phyloP scores from a whole-genome alignment of 2,329 filamentous ascomycete species.

The Torrubiellomyces zombiae region DNA sequence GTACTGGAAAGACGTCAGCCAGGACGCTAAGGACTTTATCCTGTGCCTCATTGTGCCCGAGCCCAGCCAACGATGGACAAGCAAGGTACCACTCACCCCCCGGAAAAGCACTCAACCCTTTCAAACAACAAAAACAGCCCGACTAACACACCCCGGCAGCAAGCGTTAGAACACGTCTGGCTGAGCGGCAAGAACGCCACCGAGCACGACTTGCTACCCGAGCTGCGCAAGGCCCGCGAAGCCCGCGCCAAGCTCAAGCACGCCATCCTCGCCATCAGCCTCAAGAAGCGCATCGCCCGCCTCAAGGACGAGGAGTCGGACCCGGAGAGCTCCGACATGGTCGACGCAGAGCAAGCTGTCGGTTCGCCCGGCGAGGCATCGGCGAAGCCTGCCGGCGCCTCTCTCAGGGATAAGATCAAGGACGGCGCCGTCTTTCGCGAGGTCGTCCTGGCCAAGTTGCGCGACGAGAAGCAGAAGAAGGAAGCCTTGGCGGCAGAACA shows the following conservation, averaged over 20 bases:
- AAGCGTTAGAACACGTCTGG: conserved; percentile 73
- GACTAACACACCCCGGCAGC: conserved; percentile 21
- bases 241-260: conserved; percentile 80
- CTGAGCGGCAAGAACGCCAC: conserved; percentile 80
- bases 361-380: too few relatives aligned
- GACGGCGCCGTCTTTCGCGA: conserved; percentile 71
- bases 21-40: conserved; percentile 93
- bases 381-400: too few relatives aligned
- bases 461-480: conserved; percentile 49
- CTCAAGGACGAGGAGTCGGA: conserved; percentile 89
- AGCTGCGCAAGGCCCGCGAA: conserved; percentile 79
- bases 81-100: conserved; percentile 38
- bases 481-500: conserved; percentile 53
- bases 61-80: conserved; percentile 60
- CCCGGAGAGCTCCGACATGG: conserved; percentile 56
- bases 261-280: conserved; percentile 90
- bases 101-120: not conserved
- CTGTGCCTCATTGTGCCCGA: conserved; percentile 61
- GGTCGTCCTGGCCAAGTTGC: conserved; percentile 69
- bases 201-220: conserved; percentile 92
- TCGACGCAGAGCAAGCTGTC: conserved; percentile 44
- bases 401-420: conserved; percentile 23
- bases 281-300: conserved; percentile 85
- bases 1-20: conserved; percentile 96
- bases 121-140: not conserved